phyloP scores from a whole-genome alignment of 2,329 filamentous ascomycete species.

The Fusarium lateritium region DNA sequence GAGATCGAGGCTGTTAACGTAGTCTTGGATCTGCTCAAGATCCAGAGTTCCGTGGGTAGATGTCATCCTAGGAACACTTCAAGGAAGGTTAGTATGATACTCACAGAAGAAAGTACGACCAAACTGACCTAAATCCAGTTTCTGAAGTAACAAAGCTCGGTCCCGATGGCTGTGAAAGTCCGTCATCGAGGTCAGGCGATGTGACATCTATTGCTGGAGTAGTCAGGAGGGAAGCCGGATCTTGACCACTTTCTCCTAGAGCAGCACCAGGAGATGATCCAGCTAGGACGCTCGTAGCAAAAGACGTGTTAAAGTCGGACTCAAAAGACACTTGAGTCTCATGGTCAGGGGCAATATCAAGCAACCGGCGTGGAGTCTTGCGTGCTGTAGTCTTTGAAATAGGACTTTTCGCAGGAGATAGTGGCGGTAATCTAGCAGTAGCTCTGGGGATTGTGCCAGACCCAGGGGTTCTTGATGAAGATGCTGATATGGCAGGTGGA shows the following conservation, averaged over 20 bases:
- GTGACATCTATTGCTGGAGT: neutral
- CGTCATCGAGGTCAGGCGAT: neutral
- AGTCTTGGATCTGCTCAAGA: neutral
- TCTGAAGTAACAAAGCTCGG: neutral
- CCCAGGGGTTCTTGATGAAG: neutral
- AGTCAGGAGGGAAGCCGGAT: neutral
- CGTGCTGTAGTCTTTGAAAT: neutral
- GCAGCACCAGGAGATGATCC: neutral
- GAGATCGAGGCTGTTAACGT: neutral
- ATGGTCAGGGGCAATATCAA: neutral
- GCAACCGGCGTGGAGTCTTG: neutral
- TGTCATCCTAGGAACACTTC: neutral
- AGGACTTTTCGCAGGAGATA: neutral
- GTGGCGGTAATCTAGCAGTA: neutral
- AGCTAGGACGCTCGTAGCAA: neutral
- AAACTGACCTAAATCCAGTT: neutral
- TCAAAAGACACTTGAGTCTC: neutral
- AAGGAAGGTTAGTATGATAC: neutral
- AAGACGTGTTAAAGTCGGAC: neutral
- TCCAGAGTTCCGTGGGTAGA: neutral
- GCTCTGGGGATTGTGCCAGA: neutral
- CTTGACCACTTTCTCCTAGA: neutral
- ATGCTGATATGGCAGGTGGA: neutral
- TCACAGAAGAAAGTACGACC: rapidly evolving
- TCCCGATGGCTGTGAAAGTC: no score